phyloP scores from a whole-genome alignment of 1,139 yeast species.

The Protomyces inundatus region DNA sequence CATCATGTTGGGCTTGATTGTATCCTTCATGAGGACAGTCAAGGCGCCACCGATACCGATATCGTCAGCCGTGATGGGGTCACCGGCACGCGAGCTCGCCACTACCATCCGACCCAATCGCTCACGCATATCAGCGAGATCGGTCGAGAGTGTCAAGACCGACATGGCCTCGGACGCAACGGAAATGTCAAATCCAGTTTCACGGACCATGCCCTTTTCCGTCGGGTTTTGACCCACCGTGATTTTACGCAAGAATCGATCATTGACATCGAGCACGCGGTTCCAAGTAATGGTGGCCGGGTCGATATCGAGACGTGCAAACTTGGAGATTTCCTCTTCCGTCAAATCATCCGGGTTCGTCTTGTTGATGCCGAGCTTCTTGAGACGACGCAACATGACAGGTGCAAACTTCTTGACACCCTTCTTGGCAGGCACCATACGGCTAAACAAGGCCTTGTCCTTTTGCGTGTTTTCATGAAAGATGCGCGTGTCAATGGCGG shows the following conservation, averaged over 20 bases:
- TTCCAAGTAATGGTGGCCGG: slow-evolving; percentile 94
- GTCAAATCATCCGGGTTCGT: slow-evolving; percentile 79
- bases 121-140: slow-evolving; percentile 78
- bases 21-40: slow-evolving; percentile 92
- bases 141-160: slow-evolving; percentile 79
- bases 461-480: slow-evolving; percentile 95
- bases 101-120: slow-evolving; percentile 89
- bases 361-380: slow-evolving; percentile 73
- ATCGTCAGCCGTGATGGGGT: slow-evolving; percentile 91
- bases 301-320: slow-evolving; percentile 85
- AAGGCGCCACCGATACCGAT: slow-evolving; percentile 96
- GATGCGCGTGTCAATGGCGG: slow-evolving; percentile 96
- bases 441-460: slow-evolving; percentile 76
- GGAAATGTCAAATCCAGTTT: slow-evolving; percentile 92
- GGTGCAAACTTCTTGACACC: slow-evolving; percentile 73
- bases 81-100: slow-evolving; percentile 76
- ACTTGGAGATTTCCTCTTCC: slow-evolving; percentile 64
- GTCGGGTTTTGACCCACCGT: slow-evolving; percentile 92
- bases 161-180: slow-evolving; percentile 99
- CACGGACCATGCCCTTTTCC: slow-evolving; percentile 83
- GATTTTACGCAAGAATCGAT: slow-evolving; percentile 84
- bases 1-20: slow-evolving; percentile 95
- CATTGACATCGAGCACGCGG: slow-evolving; percentile 95
- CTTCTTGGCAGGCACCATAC: slow-evolving; percentile 82
- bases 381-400: slow-evolving; percentile 71